A percentile compares a stretch with the other conserved stretches of the same genome.
phyloP scores from a whole-genome alignment of 208 protist genomes.

The Trypanosoma scelopori region DNA sequence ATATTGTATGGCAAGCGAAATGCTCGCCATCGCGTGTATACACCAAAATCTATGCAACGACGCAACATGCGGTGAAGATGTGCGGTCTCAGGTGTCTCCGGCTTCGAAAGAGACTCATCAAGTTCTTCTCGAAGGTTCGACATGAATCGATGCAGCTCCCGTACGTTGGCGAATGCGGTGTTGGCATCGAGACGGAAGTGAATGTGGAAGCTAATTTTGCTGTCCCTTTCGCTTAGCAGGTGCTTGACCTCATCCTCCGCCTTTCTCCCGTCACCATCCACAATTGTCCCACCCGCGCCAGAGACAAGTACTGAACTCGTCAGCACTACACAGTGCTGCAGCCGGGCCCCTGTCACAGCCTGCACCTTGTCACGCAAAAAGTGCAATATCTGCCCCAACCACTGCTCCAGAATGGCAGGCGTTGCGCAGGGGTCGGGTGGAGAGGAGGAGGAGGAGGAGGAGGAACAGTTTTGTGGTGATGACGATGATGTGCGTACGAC shows the following conservation, averaged over 20 bases:
- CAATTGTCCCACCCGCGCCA: not conserved
- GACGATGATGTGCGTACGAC: not conserved
- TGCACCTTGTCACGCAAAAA: conserved; percentile 46
- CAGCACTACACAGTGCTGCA: conserved; percentile 63
- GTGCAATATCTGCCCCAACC: conserved; percentile 38
- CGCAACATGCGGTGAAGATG: conserved; percentile 32
- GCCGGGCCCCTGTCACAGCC: conserved; percentile 24
- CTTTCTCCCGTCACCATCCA: not conserved
- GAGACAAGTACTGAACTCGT: conserved; percentile 60
- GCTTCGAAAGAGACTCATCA: conserved; percentile 17
- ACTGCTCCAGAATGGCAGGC: conserved; percentile 34
- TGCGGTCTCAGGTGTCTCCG: not conserved
- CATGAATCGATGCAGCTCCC: conserved; percentile 67
- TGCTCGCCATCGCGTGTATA: conserved; percentile 84
- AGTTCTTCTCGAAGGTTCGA: conserved; percentile 32
- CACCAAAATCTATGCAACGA: conserved; percentile 76
- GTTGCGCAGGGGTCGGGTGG: not conserved
- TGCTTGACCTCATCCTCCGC: conserved; percentile 11
- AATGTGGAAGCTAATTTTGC: conserved; percentile 83
- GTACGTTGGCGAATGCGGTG: conserved; percentile 44
- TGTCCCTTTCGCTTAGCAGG: conserved; percentile 7
- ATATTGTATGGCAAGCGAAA: conserved; percentile 88
- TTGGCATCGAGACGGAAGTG: conserved; percentile 64
- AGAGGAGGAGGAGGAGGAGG: no score
- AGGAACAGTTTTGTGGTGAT: no score